phyloP scores from a whole-genome alignment of 495 filamentous ascomycete species.

The Parmelia sp. region DNA sequence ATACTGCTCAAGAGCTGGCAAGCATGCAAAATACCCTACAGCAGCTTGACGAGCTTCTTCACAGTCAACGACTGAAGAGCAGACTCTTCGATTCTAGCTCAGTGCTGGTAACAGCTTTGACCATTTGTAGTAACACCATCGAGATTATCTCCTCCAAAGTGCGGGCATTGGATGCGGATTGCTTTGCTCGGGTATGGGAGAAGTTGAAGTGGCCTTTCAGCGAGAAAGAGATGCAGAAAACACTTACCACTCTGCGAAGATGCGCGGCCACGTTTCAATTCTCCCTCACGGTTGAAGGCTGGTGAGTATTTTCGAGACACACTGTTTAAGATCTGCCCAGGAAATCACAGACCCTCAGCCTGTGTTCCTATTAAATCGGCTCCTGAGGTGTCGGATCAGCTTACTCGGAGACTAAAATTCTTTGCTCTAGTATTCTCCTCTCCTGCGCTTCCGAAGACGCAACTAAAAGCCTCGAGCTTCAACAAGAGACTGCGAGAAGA shows the following conservation, averaged over 20 bases:
- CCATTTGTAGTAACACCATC: conserved; percentile 1
- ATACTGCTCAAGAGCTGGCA: too few species aligned
- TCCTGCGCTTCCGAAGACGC: conserved; percentile 5
- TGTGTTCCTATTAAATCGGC: too few species aligned
- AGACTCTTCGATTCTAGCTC: not conserved
- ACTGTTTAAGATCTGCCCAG: too few species aligned
- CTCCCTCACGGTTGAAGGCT: conserved; percentile 17
- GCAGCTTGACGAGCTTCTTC: conserved; percentile 2
- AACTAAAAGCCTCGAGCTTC: conserved; percentile 5
- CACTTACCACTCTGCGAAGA: conserved; percentile 6
- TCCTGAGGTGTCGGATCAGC: too few species aligned
- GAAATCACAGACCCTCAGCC: too few species aligned
- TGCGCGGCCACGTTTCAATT: conserved; percentile 17
- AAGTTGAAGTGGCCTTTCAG: conserved; percentile 18
- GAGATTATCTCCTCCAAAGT: not conserved
- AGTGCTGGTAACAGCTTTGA: not conserved
- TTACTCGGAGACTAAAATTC: not conserved
- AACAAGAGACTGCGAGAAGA: conserved; percentile 7
- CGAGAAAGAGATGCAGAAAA: conserved; percentile 16
- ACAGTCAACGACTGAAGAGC: not conserved
- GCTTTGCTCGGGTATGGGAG: not conserved
- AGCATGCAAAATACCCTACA: not conserved
- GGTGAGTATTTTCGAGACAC: not conserved
- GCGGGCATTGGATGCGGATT: not conserved
- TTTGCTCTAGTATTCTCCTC: not conserved